Evolutionary conservation across 139 green algal genomes (phyloP), one percentile per base, ranked within the genome.

Genomic region (Helicosporidium sp.): DNA sequence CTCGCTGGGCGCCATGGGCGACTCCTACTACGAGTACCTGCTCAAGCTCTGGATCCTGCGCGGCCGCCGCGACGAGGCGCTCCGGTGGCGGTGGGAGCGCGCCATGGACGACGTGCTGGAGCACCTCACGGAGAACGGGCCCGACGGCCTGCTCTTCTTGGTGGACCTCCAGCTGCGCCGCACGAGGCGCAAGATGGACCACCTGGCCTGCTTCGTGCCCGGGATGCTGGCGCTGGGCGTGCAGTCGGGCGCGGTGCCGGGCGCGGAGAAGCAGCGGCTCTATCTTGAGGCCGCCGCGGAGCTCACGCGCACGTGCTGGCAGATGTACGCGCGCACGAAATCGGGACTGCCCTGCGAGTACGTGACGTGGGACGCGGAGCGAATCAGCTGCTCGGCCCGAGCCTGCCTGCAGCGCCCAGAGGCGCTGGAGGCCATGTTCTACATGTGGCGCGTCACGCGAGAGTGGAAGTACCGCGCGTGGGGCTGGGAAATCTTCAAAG

Each of bases 1-100:
- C 13, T 70, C 67, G 6, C 51, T 80, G 22, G 77, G 75, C 3
- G 68, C 72, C 18, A 64, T 76, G 47, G 75, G 68, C 7, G 77
- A 86, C 64, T 72, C 54, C 5, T 87, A 80, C 57, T 86, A 78
- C 51, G 77, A 86, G 66, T 86, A 86, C 52, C 54, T 86, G 52
- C 49, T 86, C 23, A 86, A 86, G 60, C 42, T 62, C 19, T 75
- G 65, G 65, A 46, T 74, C 22, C 20, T 67, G 33, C 46, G 54
- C 24, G 63, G 63, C 18, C 45, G 40, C 18, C 20, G 18, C 7
- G 63, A 67, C 39, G 58, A 67, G 20, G 58, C 64, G 52, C 73
- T 65, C 49, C 51, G 60, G 24, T 20, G 34, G 19, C 68, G 73
- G 60, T 83, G 66, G 54, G 66, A 75, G 47, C 34, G 52, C 46